Evolutionary conservation across 2,329 filamentous ascomycete species (phyloP).

Genomic region (Mollisia scopiformis): DNA sequence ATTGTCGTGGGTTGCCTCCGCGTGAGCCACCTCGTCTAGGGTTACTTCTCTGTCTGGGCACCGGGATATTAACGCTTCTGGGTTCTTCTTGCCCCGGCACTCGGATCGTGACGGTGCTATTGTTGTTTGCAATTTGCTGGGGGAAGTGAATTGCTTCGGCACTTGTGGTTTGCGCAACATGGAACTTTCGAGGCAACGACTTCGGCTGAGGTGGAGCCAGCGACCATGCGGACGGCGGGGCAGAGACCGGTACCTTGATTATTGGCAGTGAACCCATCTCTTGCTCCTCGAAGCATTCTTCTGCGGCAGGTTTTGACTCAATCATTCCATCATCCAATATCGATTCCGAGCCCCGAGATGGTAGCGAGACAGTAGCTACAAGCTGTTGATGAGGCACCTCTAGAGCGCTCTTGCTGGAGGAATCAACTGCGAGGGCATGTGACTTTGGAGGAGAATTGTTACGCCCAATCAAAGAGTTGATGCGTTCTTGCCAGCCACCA

Average conservation of each 20-base stretch:
- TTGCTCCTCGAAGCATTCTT: constrained; percentile 80
- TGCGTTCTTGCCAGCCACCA: constrained; percentile 76
- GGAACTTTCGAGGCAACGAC: constrained; percentile 55
- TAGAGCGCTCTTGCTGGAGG: constrained; percentile 67
- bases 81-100: constrained; percentile 48
- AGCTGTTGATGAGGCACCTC: constrained; percentile 53
- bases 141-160: constrained; percentile 47
- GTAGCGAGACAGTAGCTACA: constrained; percentile 72
- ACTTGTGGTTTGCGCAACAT: constrained; percentile 49
- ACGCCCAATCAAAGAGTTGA: constrained; percentile 75
- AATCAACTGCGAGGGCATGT: constrained; percentile 65
- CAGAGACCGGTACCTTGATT: constrained; percentile 66
- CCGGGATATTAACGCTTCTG: constrained; percentile 43
- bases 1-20: constrained; percentile 28
- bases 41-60: constrained; percentile 34
- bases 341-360: constrained; percentile 36
- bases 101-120: constrained; percentile 45
- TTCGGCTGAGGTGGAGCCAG: constrained; percentile 58
- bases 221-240: constrained; percentile 65
- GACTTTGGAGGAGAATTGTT: constrained; percentile 62
- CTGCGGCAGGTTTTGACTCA: constrained; percentile 70
- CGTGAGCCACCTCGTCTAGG: constrained; percentile 33
- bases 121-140: constrained; percentile 41
- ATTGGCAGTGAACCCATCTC: constrained; percentile 78
- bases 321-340: constrained; percentile 48